Evolutionary conservation across 2,329 filamentous ascomycete species (phyloP).

Genomic region (Bimuria novae-zelandiae): DNA sequence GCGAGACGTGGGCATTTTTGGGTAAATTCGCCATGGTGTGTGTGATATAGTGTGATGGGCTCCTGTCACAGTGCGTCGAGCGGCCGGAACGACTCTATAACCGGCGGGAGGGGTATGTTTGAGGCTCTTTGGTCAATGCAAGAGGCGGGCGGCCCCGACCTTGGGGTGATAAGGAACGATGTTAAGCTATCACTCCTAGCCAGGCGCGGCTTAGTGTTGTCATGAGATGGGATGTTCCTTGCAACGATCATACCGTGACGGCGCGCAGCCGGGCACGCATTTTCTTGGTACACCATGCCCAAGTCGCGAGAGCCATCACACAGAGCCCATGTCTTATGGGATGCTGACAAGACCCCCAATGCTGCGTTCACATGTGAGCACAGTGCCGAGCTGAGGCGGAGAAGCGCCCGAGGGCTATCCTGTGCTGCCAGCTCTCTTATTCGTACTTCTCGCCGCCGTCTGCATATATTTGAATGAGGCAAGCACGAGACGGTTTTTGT

Average conservation of each 20-base stretch:
- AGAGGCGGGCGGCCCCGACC: background rate
- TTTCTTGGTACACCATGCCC: background rate
- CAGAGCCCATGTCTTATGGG: background rate
- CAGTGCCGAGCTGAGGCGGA: background rate
- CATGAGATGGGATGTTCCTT: background rate
- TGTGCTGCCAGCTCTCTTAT: too few relatives aligned
- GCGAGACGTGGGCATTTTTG: conserved; percentile 72
- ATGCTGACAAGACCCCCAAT: background rate
- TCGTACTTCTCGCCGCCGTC: background rate
- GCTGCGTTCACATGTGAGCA: background rate
- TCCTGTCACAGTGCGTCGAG: conserved; percentile 10
- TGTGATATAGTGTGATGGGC: conserved; percentile 5
- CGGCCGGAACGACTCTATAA: conserved; percentile 3
- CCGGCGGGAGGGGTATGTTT: background rate
- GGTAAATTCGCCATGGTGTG: conserved; percentile 49
- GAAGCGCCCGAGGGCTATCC: too few relatives aligned
- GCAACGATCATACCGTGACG: background rate
- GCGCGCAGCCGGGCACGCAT: background rate
- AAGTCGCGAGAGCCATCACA: background rate
- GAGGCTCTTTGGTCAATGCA: background rate
- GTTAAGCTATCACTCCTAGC: background rate
- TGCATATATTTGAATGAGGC: too few relatives aligned
- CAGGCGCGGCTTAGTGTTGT: background rate
- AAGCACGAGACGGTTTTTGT: background rate
- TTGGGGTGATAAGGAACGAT: background rate